A percentile compares a stretch with the other conserved stretches of the same genome.
phyloP scores from a whole-genome alignment of 139 green algal species.

The Chara braunii region DNA sequence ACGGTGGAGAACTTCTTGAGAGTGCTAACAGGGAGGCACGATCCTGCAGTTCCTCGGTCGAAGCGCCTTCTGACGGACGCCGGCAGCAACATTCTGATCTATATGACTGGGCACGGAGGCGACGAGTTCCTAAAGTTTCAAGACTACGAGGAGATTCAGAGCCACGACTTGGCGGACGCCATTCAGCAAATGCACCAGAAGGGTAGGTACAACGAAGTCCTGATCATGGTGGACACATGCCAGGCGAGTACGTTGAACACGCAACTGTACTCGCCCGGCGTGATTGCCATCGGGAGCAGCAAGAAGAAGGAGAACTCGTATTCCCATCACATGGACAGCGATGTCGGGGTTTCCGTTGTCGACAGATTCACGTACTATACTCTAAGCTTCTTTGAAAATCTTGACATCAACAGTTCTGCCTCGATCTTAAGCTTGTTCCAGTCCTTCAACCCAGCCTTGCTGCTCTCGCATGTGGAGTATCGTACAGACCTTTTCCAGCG shows the following conservation, averaged over 20 bases:
- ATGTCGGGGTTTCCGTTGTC: constrained; percentile 60
- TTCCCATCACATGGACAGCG: constrained; percentile 51
- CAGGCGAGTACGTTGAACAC: constrained; percentile 22
- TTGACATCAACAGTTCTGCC: constrained; percentile 38
- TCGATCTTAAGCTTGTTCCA: constrained; percentile 39
- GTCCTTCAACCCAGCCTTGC: background rate
- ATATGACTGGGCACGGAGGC: constrained; percentile 55
- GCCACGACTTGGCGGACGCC: constrained; percentile 47
- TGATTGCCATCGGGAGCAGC: constrained; percentile 58
- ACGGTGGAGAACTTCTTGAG: constrained; percentile 75
- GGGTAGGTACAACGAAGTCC: constrained; percentile 63
- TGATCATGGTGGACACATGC: constrained; percentile 91
- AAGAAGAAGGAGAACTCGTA: constrained; percentile 58
- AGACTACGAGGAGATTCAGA: constrained; percentile 43
- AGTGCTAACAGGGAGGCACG: constrained; percentile 64
- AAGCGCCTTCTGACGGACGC: constrained; percentile 68
- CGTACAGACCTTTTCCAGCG: constrained; percentile 10
- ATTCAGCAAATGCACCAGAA: constrained; percentile 61
- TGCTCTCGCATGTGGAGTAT: constrained; percentile 11
- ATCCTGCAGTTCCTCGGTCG: constrained; percentile 48
- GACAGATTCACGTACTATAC: constrained; percentile 64
- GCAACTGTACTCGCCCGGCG: constrained; percentile 48
- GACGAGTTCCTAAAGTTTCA: constrained; percentile 97
- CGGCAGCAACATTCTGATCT: constrained; percentile 74
- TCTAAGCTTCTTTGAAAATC: constrained; percentile 58